Evolutionary conservation across 164 flowering plant genomes (phyloP).

Genomic region (Nymphaea colorata): DNA sequence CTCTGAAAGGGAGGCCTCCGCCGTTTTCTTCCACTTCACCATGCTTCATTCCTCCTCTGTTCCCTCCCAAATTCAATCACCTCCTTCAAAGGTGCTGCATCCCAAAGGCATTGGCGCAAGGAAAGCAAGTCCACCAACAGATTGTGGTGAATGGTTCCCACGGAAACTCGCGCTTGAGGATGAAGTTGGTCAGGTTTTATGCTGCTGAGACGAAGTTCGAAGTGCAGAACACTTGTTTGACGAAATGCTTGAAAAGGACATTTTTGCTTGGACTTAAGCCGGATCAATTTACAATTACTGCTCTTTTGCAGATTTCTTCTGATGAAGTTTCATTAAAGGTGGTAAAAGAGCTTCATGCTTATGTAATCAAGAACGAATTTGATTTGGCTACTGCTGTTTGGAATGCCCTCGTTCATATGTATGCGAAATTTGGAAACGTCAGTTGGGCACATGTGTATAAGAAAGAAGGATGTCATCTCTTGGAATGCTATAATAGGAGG

Average conservation of each 20-base stretch:
- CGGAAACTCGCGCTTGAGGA: slow-evolving; percentile 18
- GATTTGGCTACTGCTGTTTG: slow-evolving; percentile 14
- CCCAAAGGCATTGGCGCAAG: slow-evolving; percentile 20
- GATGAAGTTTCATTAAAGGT: slow-evolving; percentile 12
- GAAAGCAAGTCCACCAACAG: slow-evolving; percentile 33
- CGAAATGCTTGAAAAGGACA: slow-evolving; percentile 33
- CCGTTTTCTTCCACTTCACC: slow-evolving; percentile 3
- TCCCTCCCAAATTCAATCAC: slow-evolving; percentile 11
- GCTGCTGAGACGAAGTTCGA: slow-evolving; percentile 20
- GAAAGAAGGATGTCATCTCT: slow-evolving; percentile 29
- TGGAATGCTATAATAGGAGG: slow-evolving; percentile 50
- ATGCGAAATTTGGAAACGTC: slow-evolving; percentile 36
- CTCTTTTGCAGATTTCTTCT: slow-evolving; percentile 30
- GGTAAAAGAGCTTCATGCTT: slow-evolving; percentile 46
- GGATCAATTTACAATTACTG: slow-evolving; percentile 31
- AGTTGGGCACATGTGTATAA: slow-evolving; percentile 22
- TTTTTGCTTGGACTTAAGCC: slow-evolving; percentile 36
- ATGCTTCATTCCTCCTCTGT: slow-evolving; percentile 4
- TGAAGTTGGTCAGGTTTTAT: slow-evolving; percentile 37
- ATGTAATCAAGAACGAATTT: slow-evolving; percentile 16
- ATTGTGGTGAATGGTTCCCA: slow-evolving; percentile 18
- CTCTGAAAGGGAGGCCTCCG: neutral
- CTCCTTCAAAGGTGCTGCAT: slow-evolving; percentile 32
- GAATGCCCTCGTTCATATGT: slow-evolving; percentile 49
- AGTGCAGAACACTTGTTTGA: slow-evolving; percentile 29